Percentiles rank a stretch among this genome's conserved stretches.
Conservation (phyloP, 2,329 filamentous ascomycete genomes). For the Arthrinium phaeospermum region DNA sequence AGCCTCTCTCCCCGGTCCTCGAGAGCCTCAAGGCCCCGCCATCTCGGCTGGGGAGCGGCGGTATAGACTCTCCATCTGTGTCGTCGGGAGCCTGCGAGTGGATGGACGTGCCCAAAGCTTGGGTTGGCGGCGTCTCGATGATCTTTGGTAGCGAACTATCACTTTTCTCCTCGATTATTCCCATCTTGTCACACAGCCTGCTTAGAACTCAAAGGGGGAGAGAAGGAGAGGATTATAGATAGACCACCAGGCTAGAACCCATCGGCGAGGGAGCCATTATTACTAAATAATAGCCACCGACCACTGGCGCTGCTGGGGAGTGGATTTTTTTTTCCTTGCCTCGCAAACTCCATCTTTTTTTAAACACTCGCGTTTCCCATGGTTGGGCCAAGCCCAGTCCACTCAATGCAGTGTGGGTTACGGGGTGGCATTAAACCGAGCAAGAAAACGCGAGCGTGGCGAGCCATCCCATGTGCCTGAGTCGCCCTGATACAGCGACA, state of each 20-base stretch:
- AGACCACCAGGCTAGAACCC: background rate
- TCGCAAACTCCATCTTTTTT: constrained; percentile 11
- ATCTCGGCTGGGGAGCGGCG: background rate
- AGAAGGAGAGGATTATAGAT: background rate
- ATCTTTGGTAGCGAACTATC: background rate
- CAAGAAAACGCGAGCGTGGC: background rate
- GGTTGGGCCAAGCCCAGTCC: background rate
- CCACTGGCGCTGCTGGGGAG: background rate
- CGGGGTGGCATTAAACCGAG: constrained; percentile 17
- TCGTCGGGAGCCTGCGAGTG: background rate
- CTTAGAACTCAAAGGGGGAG: background rate
- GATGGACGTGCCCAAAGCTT: background rate
- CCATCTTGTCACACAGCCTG: background rate
- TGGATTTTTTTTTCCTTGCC: background rate
- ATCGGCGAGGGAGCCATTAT: background rate
- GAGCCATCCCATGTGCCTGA: background rate
- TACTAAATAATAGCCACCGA: background rate
- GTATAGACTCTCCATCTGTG: background rate
- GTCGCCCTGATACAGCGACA: background rate
- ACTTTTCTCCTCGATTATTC: background rate
- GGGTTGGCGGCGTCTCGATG: background rate
- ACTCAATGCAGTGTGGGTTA: constrained; percentile 10
- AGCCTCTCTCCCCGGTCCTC: background rate
- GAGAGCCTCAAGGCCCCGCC: background rate
- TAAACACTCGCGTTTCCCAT: background rate